Evolutionary conservation across 495 filamentous ascomycete genomes (phyloP).

Genomic region (Aspergillus baeticus): DNA sequence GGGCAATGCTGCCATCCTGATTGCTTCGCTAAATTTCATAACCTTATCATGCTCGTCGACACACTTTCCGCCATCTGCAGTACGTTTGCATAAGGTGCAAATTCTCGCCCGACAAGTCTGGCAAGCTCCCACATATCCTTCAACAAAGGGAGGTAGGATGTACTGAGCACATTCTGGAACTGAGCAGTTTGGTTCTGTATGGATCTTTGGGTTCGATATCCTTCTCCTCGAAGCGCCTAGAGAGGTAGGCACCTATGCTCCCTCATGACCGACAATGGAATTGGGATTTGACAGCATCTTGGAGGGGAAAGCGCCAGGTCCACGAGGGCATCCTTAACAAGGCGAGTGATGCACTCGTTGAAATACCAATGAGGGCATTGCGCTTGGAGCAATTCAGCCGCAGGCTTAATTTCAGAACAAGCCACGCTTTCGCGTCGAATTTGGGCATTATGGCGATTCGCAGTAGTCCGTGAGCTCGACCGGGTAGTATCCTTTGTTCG

Average conservation of each 20-base stretch:
- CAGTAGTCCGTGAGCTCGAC: slow-evolving; percentile 5
- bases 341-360: slow-evolving; percentile 23
- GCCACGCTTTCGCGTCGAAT: slow-evolving; percentile 9
- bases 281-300: slow-evolving; percentile 32
- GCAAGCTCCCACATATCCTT: slow-evolving; percentile 21
- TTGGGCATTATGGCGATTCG: not conserved
- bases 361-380: slow-evolving; percentile 41
- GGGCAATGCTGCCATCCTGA: slow-evolving; percentile 31
- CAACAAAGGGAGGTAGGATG: slow-evolving; percentile 19
- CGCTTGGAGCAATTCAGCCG: slow-evolving; percentile 5
- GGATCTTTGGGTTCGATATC: slow-evolving; percentile 24
- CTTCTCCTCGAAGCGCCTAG: slow-evolving; percentile 17
- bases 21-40: slow-evolving; percentile 20
- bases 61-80: slow-evolving; percentile 26
- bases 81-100: slow-evolving; percentile 35
- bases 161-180: slow-evolving; percentile 24
- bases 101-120: slow-evolving; percentile 22
- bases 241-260: slow-evolving; percentile 15
- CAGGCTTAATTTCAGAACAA: slow-evolving; percentile 2
- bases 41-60: slow-evolving; percentile 13
- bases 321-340: slow-evolving; percentile 29
- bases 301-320: slow-evolving; percentile 39
- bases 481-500: not conserved
- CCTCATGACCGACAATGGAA: slow-evolving; percentile 17
- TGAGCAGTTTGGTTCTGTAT: slow-evolving; percentile 31